Percentiles rank a stretch among this genome's conserved stretches.
Evolutionary conservation across 2,329 filamentous ascomycete species (phyloP).

Genomic region (Ceratocystis variospora): DNA sequence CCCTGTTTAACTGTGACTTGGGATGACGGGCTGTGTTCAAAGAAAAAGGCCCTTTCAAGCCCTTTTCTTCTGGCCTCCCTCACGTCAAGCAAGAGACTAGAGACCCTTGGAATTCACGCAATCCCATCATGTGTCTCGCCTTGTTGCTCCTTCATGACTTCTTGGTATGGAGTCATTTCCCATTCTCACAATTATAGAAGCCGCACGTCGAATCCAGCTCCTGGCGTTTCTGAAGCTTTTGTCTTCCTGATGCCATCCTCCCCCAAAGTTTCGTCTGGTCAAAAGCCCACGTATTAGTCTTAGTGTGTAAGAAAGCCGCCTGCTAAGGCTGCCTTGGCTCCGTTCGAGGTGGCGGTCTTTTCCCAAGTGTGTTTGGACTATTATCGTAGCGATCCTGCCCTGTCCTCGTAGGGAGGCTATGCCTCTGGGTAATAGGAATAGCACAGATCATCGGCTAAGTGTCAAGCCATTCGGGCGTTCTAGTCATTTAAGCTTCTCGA

Average conservation of each 20-base stretch:
- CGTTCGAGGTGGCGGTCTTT: background rate
- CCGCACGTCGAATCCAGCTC: background rate
- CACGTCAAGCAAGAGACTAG: background rate
- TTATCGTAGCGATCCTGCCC: background rate
- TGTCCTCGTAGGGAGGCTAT: background rate
- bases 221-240: background rate
- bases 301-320: background rate
- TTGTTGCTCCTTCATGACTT: constrained; percentile 4
- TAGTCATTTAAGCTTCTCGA: too few species aligned
- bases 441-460: background rate
- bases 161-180: background rate
- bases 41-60: background rate
- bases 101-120: constrained; percentile 2
- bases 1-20: background rate
- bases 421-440: background rate
- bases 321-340: background rate
- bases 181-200: background rate
- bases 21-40: too few species aligned
- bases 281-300: background rate
- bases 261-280: background rate
- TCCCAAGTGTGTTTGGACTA: background rate
- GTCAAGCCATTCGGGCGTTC: too few species aligned
- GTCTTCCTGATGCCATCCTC: background rate
- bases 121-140: constrained; percentile 5
- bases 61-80: background rate